Conservation (phyloP, 352 stramenopile genomes). For the Stephanocyclus meneghinianus region DNA sequence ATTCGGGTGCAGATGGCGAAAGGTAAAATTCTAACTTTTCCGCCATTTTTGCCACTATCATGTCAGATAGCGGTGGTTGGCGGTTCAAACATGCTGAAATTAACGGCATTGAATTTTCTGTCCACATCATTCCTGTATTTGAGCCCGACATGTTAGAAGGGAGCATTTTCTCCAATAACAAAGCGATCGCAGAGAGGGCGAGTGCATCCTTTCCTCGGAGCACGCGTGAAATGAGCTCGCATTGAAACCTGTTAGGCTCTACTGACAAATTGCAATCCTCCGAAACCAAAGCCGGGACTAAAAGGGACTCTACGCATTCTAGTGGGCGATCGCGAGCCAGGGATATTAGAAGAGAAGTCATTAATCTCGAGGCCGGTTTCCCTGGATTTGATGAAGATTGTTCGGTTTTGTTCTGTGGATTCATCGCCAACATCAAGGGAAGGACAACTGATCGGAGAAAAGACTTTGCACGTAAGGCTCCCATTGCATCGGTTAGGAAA, state of each 20-base stretch:
- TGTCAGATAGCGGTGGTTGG: conserved; percentile 23
- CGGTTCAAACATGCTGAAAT: conserved; percentile 45
- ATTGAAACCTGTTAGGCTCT: conserved; percentile 50
- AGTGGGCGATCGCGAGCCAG: conserved; percentile 36
- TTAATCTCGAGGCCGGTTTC: conserved; percentile 32
- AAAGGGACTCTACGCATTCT: conserved; percentile 39
- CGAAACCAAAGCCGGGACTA: conserved; percentile 28
- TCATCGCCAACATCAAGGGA: conserved; percentile 39
- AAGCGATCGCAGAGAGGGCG: conserved; percentile 27
- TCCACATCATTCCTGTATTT: conserved; percentile 36
- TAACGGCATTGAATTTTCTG: conserved; percentile 39
- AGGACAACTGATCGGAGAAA: conserved; percentile 42
- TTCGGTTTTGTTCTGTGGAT: conserved; percentile 12
- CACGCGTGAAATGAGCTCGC: conserved; percentile 37
- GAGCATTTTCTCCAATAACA: conserved; percentile 20
- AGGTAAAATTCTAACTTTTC: conserved; percentile 27
- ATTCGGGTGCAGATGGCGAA: neutral
- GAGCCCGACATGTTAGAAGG: neutral
- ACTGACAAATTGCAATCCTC: neutral
- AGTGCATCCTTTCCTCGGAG: conserved; percentile 39
- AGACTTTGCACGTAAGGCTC: conserved; percentile 38
- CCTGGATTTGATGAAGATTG: neutral
- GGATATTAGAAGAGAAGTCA: conserved; percentile 27
- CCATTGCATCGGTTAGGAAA: conserved; percentile 41
- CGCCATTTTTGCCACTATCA: conserved; percentile 21